Evolutionary conservation across 2,329 filamentous ascomycete species (phyloP).

Genomic region (Pseudocercospora vitis): DNA sequence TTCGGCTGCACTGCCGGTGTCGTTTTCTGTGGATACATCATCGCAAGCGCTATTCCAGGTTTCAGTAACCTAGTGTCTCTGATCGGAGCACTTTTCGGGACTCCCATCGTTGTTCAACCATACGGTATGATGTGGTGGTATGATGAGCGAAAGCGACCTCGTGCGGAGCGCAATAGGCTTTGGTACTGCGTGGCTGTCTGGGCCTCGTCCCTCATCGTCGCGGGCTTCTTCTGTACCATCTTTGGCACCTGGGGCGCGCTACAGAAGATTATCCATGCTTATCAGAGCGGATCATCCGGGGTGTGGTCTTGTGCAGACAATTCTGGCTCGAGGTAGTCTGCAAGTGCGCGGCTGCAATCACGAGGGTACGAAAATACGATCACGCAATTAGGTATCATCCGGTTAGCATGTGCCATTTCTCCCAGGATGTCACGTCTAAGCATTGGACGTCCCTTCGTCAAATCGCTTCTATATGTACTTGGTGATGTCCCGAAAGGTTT

Average conservation of each 20-base stretch:
- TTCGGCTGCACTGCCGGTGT: conserved; percentile 22
- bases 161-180: conserved; percentile 21
- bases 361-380: too few relatives aligned
- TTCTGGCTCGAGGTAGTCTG: background rate
- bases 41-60: conserved; percentile 32
- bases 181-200: conserved; percentile 27
- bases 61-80: conserved; percentile 31
- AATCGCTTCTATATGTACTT: too few relatives aligned
- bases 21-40: conserved; percentile 30
- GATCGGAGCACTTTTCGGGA: conserved; percentile 32
- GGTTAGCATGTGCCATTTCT: too few relatives aligned
- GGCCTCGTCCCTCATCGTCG: conserved; percentile 39
- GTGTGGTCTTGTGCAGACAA: conserved; percentile 10
- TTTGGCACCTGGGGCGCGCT: conserved; percentile 46
- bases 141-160: conserved; percentile 41
- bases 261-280: conserved; percentile 42
- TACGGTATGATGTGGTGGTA: conserved; percentile 49
- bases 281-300: conserved; percentile 22
- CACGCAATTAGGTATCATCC: too few relatives aligned
- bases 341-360: background rate
- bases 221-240: conserved; percentile 46
- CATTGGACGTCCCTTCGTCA: too few relatives aligned
- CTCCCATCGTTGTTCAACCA: conserved; percentile 30
- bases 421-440: too few relatives aligned
- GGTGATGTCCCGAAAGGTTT: too few relatives aligned